Percentiles rank a stretch among this genome's conserved stretches.
Evolutionary conservation across 1,284 basidiomycete species (phyloP).

Genomic region (Papiliotrema terrestris): DNA sequence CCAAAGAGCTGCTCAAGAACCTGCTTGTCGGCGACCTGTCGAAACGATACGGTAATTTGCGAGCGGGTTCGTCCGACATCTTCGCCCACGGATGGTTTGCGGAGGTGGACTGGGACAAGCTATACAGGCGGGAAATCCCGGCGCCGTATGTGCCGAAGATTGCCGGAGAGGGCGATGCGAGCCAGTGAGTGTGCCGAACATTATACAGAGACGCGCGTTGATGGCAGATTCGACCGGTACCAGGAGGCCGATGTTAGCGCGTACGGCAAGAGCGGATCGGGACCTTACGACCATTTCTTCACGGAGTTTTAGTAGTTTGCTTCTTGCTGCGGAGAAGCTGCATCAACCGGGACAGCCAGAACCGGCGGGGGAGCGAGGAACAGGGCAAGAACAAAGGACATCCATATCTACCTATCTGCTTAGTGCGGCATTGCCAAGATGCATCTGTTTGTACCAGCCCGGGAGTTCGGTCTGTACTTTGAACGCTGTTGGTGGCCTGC

Average conservation of each 20-base stretch:
- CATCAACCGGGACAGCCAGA: no score
- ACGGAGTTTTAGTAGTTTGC: slow-evolving; percentile 37
- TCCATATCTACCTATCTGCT: no score
- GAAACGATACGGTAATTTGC: slow-evolving; percentile 88
- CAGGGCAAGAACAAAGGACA: not conserved
- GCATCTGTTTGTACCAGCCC: no score
- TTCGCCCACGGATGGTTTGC: slow-evolving; percentile 95
- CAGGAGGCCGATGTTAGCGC: slow-evolving; percentile 50
- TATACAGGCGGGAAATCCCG: slow-evolving; percentile 81
- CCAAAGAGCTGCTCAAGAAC: slow-evolving; percentile 84
- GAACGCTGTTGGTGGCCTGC: no score
- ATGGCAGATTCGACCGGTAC: slow-evolving; percentile 49
- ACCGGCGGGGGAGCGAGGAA: no score
- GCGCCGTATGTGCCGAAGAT: slow-evolving; percentile 94
- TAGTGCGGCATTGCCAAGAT: no score
- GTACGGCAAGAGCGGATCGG: slow-evolving; percentile 48
- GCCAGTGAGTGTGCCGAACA: slow-evolving; percentile 63
- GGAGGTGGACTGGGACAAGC: slow-evolving; percentile 90
- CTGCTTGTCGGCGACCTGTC: slow-evolving; percentile 87
- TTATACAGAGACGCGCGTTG: not conserved
- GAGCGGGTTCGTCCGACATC: slow-evolving; percentile 88
- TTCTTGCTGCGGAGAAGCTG: not conserved
- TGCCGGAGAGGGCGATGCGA: slow-evolving; percentile 78
- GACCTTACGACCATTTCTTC: slow-evolving; percentile 49
- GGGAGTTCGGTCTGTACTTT: no score